phyloP scores from a whole-genome alignment of 208 protist species.

The Acanthamoeba divionensis region DNA sequence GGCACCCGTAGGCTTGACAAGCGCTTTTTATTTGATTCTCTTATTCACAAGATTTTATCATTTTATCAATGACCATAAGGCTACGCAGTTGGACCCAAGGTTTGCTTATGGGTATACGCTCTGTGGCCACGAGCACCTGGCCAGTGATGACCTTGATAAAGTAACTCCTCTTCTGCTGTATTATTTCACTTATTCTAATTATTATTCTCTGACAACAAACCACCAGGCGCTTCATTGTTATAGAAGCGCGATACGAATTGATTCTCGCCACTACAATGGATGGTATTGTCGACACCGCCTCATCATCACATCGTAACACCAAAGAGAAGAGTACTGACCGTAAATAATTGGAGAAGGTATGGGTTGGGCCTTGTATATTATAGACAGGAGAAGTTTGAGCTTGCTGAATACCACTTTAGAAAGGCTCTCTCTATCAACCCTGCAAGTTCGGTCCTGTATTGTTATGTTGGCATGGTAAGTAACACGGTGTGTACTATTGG shows the following conservation, averaged over 20 bases:
- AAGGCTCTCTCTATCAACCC: slow-evolving; percentile 87
- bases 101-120: slow-evolving; percentile 93
- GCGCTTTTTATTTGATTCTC: not conserved
- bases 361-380: slow-evolving; percentile 91
- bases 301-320: not conserved
- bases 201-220: too few relatives aligned
- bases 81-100: slow-evolving; percentile 83
- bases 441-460: slow-evolving; percentile 74
- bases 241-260: slow-evolving; percentile 86
- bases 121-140: slow-evolving; percentile 91
- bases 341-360: slow-evolving; percentile 72
- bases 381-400: slow-evolving; percentile 87
- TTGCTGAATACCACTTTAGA: slow-evolving; percentile 88
- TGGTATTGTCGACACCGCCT: slow-evolving; percentile 70
- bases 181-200: too few relatives aligned
- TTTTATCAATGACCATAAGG: not conserved
- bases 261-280: slow-evolving; percentile 93
- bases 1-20: not conserved
- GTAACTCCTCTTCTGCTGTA: too few relatives aligned
- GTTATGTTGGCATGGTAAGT: slow-evolving; percentile 78
- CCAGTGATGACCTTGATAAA: slow-evolving; percentile 91
- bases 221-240: slow-evolving; percentile 86
- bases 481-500: slow-evolving; percentile 10
- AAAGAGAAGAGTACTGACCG: not conserved
- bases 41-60: not conserved